A percentile compares a stretch with the other conserved stretches of the same genome.
Conservation (phyloP, 768 basidiomycete species). For the Serendipita sp. region DNA sequence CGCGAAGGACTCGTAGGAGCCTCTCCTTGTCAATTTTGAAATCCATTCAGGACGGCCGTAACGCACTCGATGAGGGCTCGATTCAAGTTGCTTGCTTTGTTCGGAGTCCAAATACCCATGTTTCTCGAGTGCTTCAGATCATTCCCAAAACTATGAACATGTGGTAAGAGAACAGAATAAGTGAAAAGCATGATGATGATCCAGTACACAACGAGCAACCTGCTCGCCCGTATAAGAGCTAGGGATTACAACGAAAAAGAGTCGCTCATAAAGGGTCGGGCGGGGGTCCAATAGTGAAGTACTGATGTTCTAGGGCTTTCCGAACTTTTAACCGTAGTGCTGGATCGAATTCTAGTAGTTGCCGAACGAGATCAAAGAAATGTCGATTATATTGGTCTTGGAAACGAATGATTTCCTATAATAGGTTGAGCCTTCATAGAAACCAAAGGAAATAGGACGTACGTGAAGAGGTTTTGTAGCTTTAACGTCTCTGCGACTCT, state of each 20-base stretch:
- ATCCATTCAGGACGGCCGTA: background rate
- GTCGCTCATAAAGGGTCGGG: background rate
- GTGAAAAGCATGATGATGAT: background rate
- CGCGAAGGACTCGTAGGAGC: background rate
- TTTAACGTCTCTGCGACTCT: constrained; percentile 88
- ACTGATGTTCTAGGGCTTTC: constrained; percentile 77
- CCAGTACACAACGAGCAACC: background rate
- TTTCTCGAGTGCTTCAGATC: no score
- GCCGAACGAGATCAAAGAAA: constrained; percentile 77
- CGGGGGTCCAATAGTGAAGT: constrained; percentile 35
- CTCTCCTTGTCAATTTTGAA: background rate
- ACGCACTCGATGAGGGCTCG: no score
- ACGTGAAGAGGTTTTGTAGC: constrained; percentile 67
- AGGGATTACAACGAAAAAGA: background rate
- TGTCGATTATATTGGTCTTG: constrained; percentile 56
- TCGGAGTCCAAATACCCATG: background rate
- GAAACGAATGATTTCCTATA: constrained; percentile 70
- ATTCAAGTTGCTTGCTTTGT: background rate
- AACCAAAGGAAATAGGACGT: constrained; percentile 19
- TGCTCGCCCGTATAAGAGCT: background rate
- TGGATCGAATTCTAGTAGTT: constrained; percentile 81
- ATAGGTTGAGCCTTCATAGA: background rate
- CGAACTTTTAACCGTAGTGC: constrained; percentile 72
- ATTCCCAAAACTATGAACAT: no score
- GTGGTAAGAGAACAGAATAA: background rate